Evolutionary conservation across 176 grass and related monocot species (phyloP).

Genomic region (Bromus sterilis): DNA sequence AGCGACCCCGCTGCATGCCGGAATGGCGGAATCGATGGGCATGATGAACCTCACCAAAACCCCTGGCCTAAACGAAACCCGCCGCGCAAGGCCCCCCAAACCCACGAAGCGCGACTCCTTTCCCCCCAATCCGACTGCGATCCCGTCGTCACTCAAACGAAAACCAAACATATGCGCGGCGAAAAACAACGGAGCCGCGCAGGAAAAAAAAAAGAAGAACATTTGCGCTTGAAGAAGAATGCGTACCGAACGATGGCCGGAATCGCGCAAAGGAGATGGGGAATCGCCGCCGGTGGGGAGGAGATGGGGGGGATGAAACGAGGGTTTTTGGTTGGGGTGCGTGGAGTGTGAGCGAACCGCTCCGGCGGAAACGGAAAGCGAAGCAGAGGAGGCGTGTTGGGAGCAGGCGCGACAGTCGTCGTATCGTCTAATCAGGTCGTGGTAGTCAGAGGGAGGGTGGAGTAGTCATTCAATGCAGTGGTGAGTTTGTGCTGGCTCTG

Average conservation of each 20-base stretch:
- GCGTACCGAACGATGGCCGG: neutral
- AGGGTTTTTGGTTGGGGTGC: neutral
- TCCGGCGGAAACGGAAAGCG: too few relatives aligned
- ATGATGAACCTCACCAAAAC: neutral
- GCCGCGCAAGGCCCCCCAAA: neutral
- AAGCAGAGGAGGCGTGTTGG: too few relatives aligned
- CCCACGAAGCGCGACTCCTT: neutral
- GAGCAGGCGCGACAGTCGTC: too few relatives aligned
- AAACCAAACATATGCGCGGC: neutral
- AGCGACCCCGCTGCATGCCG: neutral
- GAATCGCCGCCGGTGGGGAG: neutral
- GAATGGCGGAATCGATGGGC: neutral
- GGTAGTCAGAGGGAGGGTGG: too few relatives aligned
- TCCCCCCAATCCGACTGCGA: neutral
- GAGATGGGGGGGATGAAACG: neutral
- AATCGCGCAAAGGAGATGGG: neutral
- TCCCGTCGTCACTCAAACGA: neutral
- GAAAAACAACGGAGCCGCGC: neutral
- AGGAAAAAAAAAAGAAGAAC: neutral
- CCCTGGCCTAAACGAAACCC: neutral
- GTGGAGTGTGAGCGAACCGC: too few relatives aligned
- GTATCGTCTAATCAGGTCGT: too few relatives aligned
- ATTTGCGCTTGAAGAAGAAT: neutral
- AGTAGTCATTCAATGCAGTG: too few relatives aligned
- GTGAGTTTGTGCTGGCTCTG: too few relatives aligned